Base-by-base conservation (phyloP, 176 grass and related monocot species). In the Stipa capillata region DNA sequence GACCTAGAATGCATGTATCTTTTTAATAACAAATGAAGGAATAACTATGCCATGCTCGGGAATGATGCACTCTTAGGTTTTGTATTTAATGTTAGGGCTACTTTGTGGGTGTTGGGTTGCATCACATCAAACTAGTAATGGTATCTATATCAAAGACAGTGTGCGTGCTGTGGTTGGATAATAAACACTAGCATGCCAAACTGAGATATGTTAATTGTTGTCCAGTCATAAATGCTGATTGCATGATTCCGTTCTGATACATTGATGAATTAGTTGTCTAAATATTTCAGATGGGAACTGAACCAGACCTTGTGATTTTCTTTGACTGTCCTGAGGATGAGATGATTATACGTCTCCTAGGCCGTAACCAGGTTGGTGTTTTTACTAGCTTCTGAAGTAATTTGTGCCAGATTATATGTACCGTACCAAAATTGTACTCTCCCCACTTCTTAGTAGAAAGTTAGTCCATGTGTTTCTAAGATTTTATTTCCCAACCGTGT, bases 281-380 rank as follows among this genome's bases (percentile, higher is more conserved):
- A n/a, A n/a, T n/a, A 40, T 69, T 86, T 79, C 85, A 99, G 96
- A 66, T 89, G 78, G 96, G 96, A 79, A 69, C 81, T 64, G 96
- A 99, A 87, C 92, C 96, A 76, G 85, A 99, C 58, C 84, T 95
- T 81, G 90, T 95, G 28, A 28, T 99, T 63, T 95, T 93, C 88
- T 95, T 99, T 79, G 90, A 91, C 69, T 95, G 92, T 61, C 90
- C 90, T 16, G 87, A 89, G 82, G 92, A 95, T 76, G 86, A 93
- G 88, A 99, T 99, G 90, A 81, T 99, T 62, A 91, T 95, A 86
- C 90, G 92, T 5, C 79, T 95, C 67, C 79, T 99, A 58, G 33
- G 88, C 8, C 92, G 96, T 73, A 99, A 99, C 85, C 92, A 95
- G 92, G 92, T 98, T 79, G 62, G 44, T 56, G 29, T 74, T n/a